These are phyloP conservation scores for Cyathus striatus DNA, from an alignment of 768 basidiomycete species.

Conservation along the genomic window DNA sequence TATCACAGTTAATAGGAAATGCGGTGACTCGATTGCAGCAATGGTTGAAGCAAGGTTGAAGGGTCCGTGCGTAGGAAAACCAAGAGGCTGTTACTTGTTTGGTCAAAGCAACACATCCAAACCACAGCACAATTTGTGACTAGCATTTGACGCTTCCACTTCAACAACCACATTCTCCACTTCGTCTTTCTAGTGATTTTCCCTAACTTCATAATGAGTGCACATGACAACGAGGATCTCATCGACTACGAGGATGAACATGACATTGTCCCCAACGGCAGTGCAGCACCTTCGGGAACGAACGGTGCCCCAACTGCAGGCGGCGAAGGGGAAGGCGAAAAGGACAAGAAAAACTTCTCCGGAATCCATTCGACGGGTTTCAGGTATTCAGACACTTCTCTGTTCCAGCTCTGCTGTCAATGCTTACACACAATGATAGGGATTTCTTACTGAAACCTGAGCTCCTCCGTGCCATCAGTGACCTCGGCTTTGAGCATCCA, in stretches of 20 bases:
- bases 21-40: too few species aligned
- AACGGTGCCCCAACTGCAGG: constrained; percentile 45
- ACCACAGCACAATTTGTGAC: neutral
- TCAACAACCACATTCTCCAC: constrained; percentile 15
- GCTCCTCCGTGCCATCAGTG: constrained; percentile 93
- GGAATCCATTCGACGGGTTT: constrained; percentile 99
- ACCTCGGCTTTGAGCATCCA: constrained; percentile 99
- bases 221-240: constrained; percentile 85
- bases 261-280: constrained; percentile 64
- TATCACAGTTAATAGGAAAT: too few species aligned
- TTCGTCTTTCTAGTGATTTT: constrained; percentile 17
- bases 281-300: constrained; percentile 35
- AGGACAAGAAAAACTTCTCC: constrained; percentile 97
- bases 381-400: constrained; percentile 50
- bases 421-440: constrained; percentile 34
- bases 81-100: constrained; percentile 24
- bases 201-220: constrained; percentile 62
- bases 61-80: constrained; percentile 36
- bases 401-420: constrained; percentile 7
- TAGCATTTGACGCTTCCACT: constrained; percentile 8
- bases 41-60: too few species aligned
- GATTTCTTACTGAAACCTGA: constrained; percentile 99
- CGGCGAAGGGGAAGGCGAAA: constrained; percentile 58
- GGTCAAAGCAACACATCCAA: constrained; percentile 7
- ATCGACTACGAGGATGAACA: constrained; percentile 95